A percentile compares a stretch with the other conserved stretches of the same genome.
phyloP scores from a whole-genome alignment of 2,329 filamentous ascomycete genomes.

The Gaeumannomyces sp. region DNA sequence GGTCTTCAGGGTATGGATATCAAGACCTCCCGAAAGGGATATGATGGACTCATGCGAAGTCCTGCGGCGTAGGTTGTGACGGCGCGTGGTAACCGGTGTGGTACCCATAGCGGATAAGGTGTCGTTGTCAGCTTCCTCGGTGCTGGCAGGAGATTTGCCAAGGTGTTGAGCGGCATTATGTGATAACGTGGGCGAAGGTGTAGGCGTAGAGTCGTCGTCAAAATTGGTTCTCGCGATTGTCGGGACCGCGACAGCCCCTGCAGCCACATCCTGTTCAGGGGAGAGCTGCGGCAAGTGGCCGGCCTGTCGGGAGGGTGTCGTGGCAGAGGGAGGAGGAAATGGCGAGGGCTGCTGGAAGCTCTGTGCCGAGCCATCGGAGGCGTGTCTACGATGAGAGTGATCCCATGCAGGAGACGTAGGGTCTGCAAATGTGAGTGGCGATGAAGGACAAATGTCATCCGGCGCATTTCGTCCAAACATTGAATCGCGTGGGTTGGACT shows the following conservation, averaged over 20 bases:
- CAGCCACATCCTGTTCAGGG: not conserved
- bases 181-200: conserved; percentile 1
- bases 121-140: conserved; percentile 20
- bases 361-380: conserved; percentile 49
- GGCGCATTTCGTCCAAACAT: conserved; percentile 70
- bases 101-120: conserved; percentile 20
- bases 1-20: conserved; percentile 76
- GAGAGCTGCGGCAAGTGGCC: not conserved
- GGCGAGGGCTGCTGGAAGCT: conserved; percentile 28
- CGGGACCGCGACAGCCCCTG: not conserved
- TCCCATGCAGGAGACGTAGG: conserved; percentile 58
- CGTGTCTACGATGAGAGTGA: conserved; percentile 45
- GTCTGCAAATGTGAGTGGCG: conserved; percentile 70
- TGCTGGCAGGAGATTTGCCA: conserved; percentile 12
- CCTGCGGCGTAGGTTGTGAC: conserved; percentile 50
- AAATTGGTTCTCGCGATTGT: not conserved
- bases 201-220: not conserved
- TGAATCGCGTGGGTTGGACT: conserved; percentile 64
- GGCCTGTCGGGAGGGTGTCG: not conserved
- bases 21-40: conserved; percentile 79
- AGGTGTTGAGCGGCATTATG: not conserved
- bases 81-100: conserved; percentile 17
- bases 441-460: conserved; percentile 70
- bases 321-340: conserved; percentile 23
- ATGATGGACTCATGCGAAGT: conserved; percentile 84